A percentile compares a stretch with the other conserved stretches of the same genome.
phyloP scores from a whole-genome alignment of 176 grass and related monocot species.

The Eremochloa ophiuroides region DNA sequence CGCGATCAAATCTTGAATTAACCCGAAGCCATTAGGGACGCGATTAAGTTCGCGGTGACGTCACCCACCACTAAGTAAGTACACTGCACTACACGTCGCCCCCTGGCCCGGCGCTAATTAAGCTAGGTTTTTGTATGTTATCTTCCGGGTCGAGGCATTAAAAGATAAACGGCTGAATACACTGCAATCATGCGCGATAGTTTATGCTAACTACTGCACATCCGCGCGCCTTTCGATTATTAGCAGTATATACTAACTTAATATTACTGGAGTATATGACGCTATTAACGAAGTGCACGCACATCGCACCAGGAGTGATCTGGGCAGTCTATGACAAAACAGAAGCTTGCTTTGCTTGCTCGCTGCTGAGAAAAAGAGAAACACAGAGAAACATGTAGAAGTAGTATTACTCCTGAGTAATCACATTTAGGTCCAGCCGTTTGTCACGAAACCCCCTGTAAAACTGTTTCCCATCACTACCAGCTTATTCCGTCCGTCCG shows the following conservation, averaged over 20 bases:
- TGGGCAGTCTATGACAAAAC: conserved; percentile 23
- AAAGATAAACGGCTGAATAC: no score
- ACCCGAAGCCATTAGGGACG: background rate
- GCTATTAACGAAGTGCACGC: background rate
- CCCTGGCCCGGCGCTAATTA: background rate
- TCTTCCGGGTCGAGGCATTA: background rate
- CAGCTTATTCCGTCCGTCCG: no score
- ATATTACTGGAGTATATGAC: no score
- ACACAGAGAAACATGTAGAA: background rate
- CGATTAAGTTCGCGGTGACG: conserved; percentile 11
- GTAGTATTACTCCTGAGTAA: conserved; percentile 17
- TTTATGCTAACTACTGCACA: no score
- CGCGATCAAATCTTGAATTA: background rate
- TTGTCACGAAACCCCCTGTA: background rate
- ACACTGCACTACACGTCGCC: background rate
- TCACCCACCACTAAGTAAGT: conserved; percentile 10
- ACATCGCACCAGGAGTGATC: background rate
- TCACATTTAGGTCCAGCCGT: conserved; percentile 32
- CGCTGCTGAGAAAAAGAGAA: background rate
- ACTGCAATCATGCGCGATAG: no score
- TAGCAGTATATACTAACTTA: no score
- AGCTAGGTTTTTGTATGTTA: conserved; percentile 9
- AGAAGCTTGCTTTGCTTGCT: conserved; percentile 7
- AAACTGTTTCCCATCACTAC: no score
- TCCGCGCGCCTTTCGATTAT: no score